Percentiles rank a stretch among this genome's conserved stretches.
These are phyloP conservation scores for Nepenthes mirabilis DNA, from an alignment of 148 eudicot species.

Conservation along the genomic window DNA sequence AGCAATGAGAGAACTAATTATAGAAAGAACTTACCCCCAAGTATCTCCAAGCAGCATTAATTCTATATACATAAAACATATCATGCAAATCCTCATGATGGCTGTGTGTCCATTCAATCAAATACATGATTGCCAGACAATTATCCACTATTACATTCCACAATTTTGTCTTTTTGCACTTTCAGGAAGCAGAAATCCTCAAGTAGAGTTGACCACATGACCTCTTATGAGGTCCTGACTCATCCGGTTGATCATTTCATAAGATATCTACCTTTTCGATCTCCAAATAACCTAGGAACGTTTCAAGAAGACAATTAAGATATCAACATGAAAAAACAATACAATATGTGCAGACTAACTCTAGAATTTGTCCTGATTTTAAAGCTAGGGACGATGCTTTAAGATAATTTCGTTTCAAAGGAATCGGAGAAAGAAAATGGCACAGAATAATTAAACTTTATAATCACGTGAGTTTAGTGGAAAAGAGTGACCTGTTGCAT, in stretches of 20 bases:
- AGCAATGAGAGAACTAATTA: not conserved
- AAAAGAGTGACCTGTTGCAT: no score
- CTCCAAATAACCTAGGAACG: slow-evolving; percentile 36
- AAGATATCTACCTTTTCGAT: slow-evolving; percentile 74
- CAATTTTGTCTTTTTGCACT: slow-evolving; percentile 25
- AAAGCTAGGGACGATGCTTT: no score
- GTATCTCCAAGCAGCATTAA: slow-evolving; percentile 56
- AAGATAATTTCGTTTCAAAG: no score
- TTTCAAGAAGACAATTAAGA: no score
- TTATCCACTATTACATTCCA: slow-evolving; percentile 55
- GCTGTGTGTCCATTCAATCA: slow-evolving; percentile 93
- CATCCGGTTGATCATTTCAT: slow-evolving; percentile 51
- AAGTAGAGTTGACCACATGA: slow-evolving; percentile 52
- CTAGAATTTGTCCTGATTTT: no score
- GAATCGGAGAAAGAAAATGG: no score
- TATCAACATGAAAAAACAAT: no score
- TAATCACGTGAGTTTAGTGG: no score
- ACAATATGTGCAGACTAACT: no score
- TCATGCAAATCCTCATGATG: slow-evolving; percentile 84
- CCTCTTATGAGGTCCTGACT: slow-evolving; percentile 16
- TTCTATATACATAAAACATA: slow-evolving; percentile 39
- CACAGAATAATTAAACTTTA: no score
- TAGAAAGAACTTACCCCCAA: slow-evolving; percentile 33
- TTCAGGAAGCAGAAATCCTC: slow-evolving; percentile 44
- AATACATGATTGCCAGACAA: slow-evolving; percentile 60